These are phyloP conservation scores for Leptodermis oblonga DNA, from an alignment of 257 asterid genomes.

Conservation along the genomic window DNA sequence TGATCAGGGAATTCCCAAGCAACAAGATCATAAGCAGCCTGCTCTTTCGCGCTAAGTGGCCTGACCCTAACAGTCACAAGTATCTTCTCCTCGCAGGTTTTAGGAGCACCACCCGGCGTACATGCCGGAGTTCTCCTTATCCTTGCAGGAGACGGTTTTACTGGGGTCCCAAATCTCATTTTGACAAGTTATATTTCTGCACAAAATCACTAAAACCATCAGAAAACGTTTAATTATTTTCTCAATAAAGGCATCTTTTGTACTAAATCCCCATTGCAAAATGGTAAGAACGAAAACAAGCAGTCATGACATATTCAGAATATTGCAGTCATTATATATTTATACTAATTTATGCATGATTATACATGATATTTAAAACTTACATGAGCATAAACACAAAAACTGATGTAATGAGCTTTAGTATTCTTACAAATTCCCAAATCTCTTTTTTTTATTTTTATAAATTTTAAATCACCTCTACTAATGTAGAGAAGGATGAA, in stretches of 20 bases:
- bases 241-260: not conserved
- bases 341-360: no score
- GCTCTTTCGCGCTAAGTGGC: slow-evolving; percentile 81
- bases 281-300: not conserved
- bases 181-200: slow-evolving; percentile 23
- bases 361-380: no score
- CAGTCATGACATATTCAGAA: not conserved
- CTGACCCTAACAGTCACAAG: slow-evolving; percentile 87
- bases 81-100: slow-evolving; percentile 70
- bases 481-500: no score
- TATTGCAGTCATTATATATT: no score
- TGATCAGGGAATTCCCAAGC: slow-evolving; percentile 80
- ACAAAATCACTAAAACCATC: slow-evolving; percentile 11
- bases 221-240: not conserved
- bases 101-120: slow-evolving; percentile 71
- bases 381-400: no score
- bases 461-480: no score
- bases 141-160: slow-evolving; percentile 70
- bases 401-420: no score
- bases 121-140: slow-evolving; percentile 53
- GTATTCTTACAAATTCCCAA: no score
- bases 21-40: slow-evolving; percentile 75
- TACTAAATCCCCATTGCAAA: not conserved
- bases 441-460: no score
- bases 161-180: slow-evolving; percentile 57